phyloP scores from a whole-genome alignment of 2,329 filamentous ascomycete species.

The Aspergillus glaucus region DNA sequence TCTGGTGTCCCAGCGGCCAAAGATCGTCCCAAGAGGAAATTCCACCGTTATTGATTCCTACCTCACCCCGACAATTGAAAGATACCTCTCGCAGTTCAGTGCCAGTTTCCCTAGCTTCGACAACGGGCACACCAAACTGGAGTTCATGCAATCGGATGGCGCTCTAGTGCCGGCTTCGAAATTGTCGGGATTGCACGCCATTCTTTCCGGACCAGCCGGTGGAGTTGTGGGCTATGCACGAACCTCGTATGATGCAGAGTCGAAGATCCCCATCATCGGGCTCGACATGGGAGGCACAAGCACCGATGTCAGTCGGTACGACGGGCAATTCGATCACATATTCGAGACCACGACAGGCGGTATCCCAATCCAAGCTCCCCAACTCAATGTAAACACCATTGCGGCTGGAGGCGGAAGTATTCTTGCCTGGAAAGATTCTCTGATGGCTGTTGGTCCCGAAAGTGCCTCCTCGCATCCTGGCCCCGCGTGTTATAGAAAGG shows the following conservation, averaged over 20 bases:
- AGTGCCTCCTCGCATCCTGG: slow-evolving; percentile 84
- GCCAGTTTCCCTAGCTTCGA: slow-evolving; percentile 75
- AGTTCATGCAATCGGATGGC: slow-evolving; percentile 91
- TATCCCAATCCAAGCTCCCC: slow-evolving; percentile 81
- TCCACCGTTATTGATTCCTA: slow-evolving; percentile 77
- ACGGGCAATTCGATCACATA: slow-evolving; percentile 80
- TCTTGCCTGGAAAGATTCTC: slow-evolving; percentile 23
- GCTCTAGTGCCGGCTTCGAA: slow-evolving; percentile 46
- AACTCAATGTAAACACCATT: slow-evolving; percentile 87
- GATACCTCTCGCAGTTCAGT: slow-evolving; percentile 71
- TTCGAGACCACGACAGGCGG: slow-evolving; percentile 88
- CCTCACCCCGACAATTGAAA: slow-evolving; percentile 70
- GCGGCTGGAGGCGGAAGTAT: slow-evolving; percentile 79
- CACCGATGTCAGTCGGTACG: slow-evolving; percentile 82
- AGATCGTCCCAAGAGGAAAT: slow-evolving; percentile 67
- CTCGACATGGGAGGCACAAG: slow-evolving; percentile 93
- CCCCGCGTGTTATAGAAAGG: slow-evolving; percentile 85
- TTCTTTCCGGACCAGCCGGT: slow-evolving; percentile 84
- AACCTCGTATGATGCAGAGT: slow-evolving; percentile 75
- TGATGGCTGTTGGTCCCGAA: slow-evolving; percentile 70
- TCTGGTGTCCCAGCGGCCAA: slow-evolving; percentile 50
- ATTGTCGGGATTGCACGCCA: slow-evolving; percentile 79
- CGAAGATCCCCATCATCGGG: slow-evolving; percentile 75
- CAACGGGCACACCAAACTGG: slow-evolving; percentile 66
- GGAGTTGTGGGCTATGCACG: slow-evolving; percentile 87